These are phyloP conservation scores for Gloeostereum incarnatum DNA, from an alignment of 768 basidiomycete genomes.

Conservation along the genomic window DNA sequence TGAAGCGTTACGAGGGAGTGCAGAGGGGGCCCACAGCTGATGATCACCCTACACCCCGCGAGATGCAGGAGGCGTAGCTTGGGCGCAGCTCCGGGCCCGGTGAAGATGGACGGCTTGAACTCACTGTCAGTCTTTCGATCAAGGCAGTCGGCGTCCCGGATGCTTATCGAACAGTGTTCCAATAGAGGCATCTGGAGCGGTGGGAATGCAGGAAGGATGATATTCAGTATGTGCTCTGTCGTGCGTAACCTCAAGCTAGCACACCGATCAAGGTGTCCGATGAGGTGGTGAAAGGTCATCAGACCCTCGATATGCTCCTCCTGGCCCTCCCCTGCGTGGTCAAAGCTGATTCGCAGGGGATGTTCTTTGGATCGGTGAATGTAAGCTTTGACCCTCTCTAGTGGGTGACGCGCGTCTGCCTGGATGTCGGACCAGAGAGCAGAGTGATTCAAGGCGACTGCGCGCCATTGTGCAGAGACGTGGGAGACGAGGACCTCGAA, in stretches of 20 bases:
- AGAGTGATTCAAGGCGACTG: not conserved
- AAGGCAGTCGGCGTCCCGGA: not conserved
- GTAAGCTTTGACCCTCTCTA: not conserved
- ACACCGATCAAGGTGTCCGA: not conserved
- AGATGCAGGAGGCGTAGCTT: not conserved
- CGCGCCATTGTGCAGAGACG: not conserved
- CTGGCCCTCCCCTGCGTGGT: not conserved
- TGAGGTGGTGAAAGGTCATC: not conserved
- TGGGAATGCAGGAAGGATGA: not conserved
- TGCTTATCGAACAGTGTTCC: not conserved
- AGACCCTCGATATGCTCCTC: not conserved
- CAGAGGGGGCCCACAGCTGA: not conserved
- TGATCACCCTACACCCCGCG: not conserved
- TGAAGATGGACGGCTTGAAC: not conserved
- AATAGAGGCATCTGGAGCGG: not conserved
- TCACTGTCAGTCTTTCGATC: not conserved
- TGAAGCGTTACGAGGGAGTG: not conserved
- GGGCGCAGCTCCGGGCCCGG: not conserved
- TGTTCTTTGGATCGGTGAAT: not conserved
- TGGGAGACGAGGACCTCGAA: not conserved
- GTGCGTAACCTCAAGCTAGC: not conserved
- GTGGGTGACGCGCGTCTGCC: not conserved
- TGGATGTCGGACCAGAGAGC: not conserved
- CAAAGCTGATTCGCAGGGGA: not conserved
- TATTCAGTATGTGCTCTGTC: not conserved